Base-by-base conservation (phyloP, 352 stramenopile species). In the Phytophthora cactorum region DNA sequence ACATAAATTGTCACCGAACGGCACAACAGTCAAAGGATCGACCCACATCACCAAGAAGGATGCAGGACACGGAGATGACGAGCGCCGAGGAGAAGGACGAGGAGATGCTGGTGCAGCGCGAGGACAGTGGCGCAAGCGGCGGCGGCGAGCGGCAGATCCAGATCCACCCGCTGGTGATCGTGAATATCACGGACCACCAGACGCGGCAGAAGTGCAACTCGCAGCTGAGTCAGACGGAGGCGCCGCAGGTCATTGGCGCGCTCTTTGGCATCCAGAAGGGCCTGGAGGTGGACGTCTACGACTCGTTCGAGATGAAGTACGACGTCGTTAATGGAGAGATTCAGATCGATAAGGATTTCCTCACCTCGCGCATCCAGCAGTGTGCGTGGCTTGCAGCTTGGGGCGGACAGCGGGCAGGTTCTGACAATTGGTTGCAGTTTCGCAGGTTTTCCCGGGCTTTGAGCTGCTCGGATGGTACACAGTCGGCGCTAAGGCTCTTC, bases 151-250 rank as follows among this genome's bases (percentile, higher is more conserved):
- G 85, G 1, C 81, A 89, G 58, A 84, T 93, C 25, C 79, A 91
- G 65, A 81, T 96, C 58, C 88, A 96, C 49, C 88, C 88, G 61
- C 82, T 98, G 28, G 92, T 97, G 36, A 87, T 98, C 70, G 95
- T 98, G 60, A 97, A 97, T 74, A 91, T 98, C 59, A 91, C 92
- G 1, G 96, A 99, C 76, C 96, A 99, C 76, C 97, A 96, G 70
- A 98, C 96, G 53, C 91, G 95, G 31, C 79, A 89, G 70, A 82
- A 88, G 59, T 81, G 79, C 66, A 81, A 83, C 55, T 82, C 78
- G 64, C 77, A 83, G 64, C 62, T 80, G 50, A 75, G 67, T 17
- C 68, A 72, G 72, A 70, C 84, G 59, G 67, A 76, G 32, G 67
- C 80, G 45, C 74, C 72, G 39, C 84, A 90, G 54, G 79, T 89